These are phyloP conservation scores for Phytophthora chlamydospora DNA, from an alignment of 352 stramenopile species.

Conservation along the genomic window DNA sequence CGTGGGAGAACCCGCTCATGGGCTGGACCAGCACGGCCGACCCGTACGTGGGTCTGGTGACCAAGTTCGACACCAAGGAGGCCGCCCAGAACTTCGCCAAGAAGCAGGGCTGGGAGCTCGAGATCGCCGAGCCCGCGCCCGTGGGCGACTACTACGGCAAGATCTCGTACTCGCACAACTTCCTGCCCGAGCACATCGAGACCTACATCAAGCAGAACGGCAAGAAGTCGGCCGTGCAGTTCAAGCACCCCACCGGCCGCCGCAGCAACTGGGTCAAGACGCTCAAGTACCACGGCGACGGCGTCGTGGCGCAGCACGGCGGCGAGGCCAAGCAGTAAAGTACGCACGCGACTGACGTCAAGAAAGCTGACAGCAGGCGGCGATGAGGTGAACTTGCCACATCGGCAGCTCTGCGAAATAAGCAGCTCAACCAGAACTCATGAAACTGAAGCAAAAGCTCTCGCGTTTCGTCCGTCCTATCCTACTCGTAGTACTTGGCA, in stretches of 20 bases:
- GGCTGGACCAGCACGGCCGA: slow-evolving; percentile 93
- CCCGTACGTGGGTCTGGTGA: slow-evolving; percentile 80
- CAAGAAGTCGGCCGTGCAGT: slow-evolving; percentile 78
- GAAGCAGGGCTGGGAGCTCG: slow-evolving; percentile 89
- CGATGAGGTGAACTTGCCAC: background rate
- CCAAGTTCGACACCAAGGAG: slow-evolving; percentile 91
- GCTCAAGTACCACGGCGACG: slow-evolving; percentile 88
- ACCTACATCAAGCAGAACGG: slow-evolving; percentile 81
- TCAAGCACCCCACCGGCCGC: slow-evolving; percentile 76
- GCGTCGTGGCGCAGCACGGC: slow-evolving; percentile 80
- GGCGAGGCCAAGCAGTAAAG: slow-evolving; percentile 74
- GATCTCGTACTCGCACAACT: slow-evolving; percentile 90
- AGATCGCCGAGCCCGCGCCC: slow-evolving; percentile 80
- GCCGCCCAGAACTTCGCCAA: slow-evolving; percentile 82
- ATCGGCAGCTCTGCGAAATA: slow-evolving; percentile 13
- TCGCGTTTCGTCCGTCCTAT: slow-evolving; percentile 20
- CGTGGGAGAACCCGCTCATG: slow-evolving; percentile 95
- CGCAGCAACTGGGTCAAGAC: slow-evolving; percentile 90
- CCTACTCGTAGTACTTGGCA: slow-evolving; percentile 9
- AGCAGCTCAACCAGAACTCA: slow-evolving; percentile 26
- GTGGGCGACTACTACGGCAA: slow-evolving; percentile 74
- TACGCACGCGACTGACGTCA: slow-evolving; percentile 18
- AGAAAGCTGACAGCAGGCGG: slow-evolving; percentile 13
- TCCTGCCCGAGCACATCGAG: slow-evolving; percentile 74
- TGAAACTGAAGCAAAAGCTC: slow-evolving; percentile 17